Percentiles rank a stretch among this genome's conserved stretches.
Conservation (phyloP, 1,139 yeast genomes). For the Protomyces gravidus region DNA sequence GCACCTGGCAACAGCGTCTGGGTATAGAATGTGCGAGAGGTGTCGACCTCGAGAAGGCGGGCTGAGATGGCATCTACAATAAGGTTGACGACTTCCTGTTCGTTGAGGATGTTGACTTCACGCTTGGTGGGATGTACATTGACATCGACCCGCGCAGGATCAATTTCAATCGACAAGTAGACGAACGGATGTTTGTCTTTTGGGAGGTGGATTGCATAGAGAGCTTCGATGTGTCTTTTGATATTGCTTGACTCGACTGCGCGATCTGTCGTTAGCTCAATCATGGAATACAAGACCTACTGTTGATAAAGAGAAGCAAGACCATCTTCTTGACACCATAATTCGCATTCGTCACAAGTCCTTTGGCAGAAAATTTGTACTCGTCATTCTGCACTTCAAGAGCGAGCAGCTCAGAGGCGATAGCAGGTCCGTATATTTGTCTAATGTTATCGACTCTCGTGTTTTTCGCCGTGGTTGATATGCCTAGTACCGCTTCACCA, state of each 20-base stretch:
- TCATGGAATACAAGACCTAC: conserved; percentile 27
- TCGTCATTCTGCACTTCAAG: conserved; percentile 42
- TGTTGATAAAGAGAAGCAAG: conserved; percentile 74
- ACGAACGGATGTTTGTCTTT: conserved; percentile 76
- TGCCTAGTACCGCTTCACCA: conserved; percentile 49
- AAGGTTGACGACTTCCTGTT: conserved; percentile 73
- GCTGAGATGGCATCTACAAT: conserved; percentile 53
- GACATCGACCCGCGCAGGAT: conserved; percentile 74
- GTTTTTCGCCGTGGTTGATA: conserved; percentile 40
- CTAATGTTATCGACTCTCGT: conserved; percentile 64
- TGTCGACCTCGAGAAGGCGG: conserved; percentile 56
- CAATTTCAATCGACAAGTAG: conserved; percentile 62
- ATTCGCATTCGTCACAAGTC: conserved; percentile 68
- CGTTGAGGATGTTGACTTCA: conserved; percentile 80
- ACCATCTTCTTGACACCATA: conserved; percentile 63
- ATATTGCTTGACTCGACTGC: conserved; percentile 79
- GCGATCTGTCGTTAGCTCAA: conserved; percentile 44
- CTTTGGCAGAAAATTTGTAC: conserved; percentile 44
- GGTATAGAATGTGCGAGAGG: conserved; percentile 63
- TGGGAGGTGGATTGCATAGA: conserved; percentile 67
- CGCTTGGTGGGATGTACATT: conserved; percentile 94
- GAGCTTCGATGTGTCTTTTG: conserved; percentile 60
- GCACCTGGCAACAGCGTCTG: conserved; percentile 41
- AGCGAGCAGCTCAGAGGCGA: conserved; percentile 62
- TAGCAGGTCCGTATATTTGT: conserved; percentile 62